Evolutionary conservation across 306 rosid species (phyloP).

Genomic region (Citrullus amarus): DNA sequence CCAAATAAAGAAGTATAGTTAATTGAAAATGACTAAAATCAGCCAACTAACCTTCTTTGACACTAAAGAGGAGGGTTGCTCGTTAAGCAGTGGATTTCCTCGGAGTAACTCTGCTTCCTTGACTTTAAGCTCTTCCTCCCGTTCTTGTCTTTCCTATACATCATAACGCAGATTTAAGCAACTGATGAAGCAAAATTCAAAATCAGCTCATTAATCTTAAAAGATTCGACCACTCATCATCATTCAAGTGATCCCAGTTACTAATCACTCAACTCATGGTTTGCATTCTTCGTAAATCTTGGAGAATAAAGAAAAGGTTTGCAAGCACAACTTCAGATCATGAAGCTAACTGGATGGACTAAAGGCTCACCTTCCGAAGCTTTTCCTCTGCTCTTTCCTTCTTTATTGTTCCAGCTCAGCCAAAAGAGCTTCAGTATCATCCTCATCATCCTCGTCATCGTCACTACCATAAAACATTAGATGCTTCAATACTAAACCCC

Average conservation of each 20-base stretch:
- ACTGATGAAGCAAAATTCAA: neutral
- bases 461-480: constrained; percentile 21
- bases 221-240: neutral
- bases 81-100: constrained; percentile 74
- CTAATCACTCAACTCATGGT: neutral
- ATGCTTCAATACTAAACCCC: neutral
- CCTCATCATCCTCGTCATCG: constrained; percentile 50
- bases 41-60: constrained; percentile 54
- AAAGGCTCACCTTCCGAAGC: constrained; percentile 53
- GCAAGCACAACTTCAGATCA: neutral
- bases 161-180: constrained; percentile 3
- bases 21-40: neutral
- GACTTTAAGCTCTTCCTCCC: constrained; percentile 83
- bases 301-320: neutral
- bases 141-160: constrained; percentile 46
- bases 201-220: neutral
- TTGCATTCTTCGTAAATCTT: constrained; percentile 5
- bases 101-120: constrained; percentile 80
- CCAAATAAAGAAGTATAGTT: neutral
- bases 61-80: constrained; percentile 46
- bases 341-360: neutral
- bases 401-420: constrained; percentile 98
- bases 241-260: neutral
- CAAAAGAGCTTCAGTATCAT: constrained; percentile 78
- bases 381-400: constrained; percentile 95